Percentiles rank a stretch among this genome's conserved stretches.
phyloP scores from a whole-genome alignment of 2,329 filamentous ascomycete genomes.

The Aspergillus candidus region DNA sequence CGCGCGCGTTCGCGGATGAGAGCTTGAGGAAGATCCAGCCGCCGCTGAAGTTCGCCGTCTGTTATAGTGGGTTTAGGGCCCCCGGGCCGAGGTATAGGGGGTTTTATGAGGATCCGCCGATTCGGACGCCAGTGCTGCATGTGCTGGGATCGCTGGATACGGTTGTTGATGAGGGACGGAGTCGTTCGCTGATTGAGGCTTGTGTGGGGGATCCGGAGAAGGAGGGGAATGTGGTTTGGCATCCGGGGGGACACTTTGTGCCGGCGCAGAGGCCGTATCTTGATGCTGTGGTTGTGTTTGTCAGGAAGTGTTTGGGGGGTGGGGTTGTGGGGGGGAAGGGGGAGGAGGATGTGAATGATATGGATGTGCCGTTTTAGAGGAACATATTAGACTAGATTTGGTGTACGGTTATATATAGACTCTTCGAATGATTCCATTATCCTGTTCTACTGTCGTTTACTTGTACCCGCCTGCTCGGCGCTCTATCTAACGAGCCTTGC shows the following conservation, averaged over 20 bases:
- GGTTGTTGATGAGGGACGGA: conserved; percentile 75
- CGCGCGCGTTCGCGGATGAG: conserved; percentile 47
- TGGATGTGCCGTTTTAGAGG: conserved; percentile 58
- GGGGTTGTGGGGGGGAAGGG: conserved; percentile 38
- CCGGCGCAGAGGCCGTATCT: conserved; percentile 77
- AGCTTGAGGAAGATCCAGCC: conserved; percentile 46
- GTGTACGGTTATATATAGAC: neutral
- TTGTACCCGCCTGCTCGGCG: conserved; percentile 24
- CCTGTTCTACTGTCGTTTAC: conserved; percentile 25
- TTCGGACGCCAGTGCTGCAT: conserved; percentile 73
- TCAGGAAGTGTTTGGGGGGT: conserved; percentile 49
- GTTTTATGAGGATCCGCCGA: conserved; percentile 64
- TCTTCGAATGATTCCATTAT: conserved; percentile 7
- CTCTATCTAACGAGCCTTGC: conserved; percentile 29
- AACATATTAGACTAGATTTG: conserved; percentile 4
- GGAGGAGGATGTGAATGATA: conserved; percentile 58
- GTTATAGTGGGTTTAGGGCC: conserved; percentile 72
- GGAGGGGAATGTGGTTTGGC: conserved; percentile 55
- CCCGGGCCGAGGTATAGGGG: conserved; percentile 56
- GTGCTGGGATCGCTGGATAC: conserved; percentile 78
- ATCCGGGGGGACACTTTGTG: conserved; percentile 87
- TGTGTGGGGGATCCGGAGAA: conserved; percentile 52
- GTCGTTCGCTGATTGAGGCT: conserved; percentile 59
- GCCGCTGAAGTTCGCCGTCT: conserved; percentile 63
- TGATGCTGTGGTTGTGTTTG: conserved; percentile 67